A percentile compares a stretch with the other conserved stretches of the same genome.
Evolutionary conservation across 306 rosid genomes (phyloP).

Genomic region (Parietaria judaica): DNA sequence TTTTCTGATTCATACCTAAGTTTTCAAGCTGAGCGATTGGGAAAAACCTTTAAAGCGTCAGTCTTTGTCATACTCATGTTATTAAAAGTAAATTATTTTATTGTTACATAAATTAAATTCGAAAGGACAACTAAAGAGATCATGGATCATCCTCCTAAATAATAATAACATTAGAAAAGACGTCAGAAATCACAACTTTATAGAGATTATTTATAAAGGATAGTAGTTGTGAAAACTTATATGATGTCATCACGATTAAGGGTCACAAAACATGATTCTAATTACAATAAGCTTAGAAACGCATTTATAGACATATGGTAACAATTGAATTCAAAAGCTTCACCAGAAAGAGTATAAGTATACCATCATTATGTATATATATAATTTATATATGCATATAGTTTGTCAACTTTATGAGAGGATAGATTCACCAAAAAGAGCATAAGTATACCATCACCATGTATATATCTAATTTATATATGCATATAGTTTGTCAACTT

Average conservation of each 20-base stretch:
- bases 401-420: no score
- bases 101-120: background rate
- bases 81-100: slow-evolving; percentile 8
- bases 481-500: slow-evolving; percentile 3
- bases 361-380: background rate
- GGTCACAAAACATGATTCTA: background rate
- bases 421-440: no score
- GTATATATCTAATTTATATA: no score
- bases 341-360: background rate
- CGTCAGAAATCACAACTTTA: background rate
- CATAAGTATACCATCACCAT: no score
- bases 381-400: background rate
- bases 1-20: slow-evolving; percentile 23
- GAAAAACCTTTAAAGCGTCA: slow-evolving; percentile 18
- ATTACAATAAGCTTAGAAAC: no score
- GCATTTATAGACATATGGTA: no score
- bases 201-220: no score
- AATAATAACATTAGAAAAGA: background rate
- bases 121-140: no score
- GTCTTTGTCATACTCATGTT: slow-evolving; percentile 8
- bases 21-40: slow-evolving; percentile 21
- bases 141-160: background rate
- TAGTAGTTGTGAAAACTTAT: no score
- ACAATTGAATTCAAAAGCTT: background rate
- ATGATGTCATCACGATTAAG: no score